A percentile compares a stretch with the other conserved stretches of the same genome.
These are phyloP conservation scores for Warburgia ugandensis DNA, from an alignment of 164 flowering plant species.

Conservation along the genomic window DNA sequence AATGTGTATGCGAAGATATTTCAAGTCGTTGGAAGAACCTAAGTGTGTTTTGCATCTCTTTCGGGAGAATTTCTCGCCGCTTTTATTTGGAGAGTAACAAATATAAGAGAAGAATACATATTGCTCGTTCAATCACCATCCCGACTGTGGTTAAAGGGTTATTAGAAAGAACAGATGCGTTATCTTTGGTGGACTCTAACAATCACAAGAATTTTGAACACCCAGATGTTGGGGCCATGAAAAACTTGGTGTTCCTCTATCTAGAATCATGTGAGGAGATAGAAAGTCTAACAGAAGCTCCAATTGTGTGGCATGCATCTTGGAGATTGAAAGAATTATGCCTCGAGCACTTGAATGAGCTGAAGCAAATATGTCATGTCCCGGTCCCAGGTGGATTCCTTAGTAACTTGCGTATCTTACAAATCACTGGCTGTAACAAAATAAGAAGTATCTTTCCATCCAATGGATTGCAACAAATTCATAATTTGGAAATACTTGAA, in stretches of 20 bases:
- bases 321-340: neutral
- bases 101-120: neutral
- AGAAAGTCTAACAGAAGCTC: neutral
- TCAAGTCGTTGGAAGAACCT: conserved; percentile 3
- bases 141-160: neutral
- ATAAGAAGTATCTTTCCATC: neutral
- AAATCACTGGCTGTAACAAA: neutral
- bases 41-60: neutral
- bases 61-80: too few relatives aligned
- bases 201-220: neutral
- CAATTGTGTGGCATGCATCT: neutral
- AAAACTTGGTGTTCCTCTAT: neutral
- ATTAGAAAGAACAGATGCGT: conserved; percentile 1
- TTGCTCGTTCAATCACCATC: neutral
- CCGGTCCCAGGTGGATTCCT: neutral
- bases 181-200: neutral
- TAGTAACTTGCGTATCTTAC: neutral
- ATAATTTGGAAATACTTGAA: neutral
- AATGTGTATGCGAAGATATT: neutral
- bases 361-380: neutral
- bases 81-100: too few relatives aligned
- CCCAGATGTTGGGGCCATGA: neutral
- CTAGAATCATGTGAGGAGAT: neutral
- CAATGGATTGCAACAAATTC: neutral
- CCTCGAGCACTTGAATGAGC: neutral